Base-by-base conservation (phyloP, 495 filamentous ascomycete species). In the Articulospora tetracladia region DNA sequence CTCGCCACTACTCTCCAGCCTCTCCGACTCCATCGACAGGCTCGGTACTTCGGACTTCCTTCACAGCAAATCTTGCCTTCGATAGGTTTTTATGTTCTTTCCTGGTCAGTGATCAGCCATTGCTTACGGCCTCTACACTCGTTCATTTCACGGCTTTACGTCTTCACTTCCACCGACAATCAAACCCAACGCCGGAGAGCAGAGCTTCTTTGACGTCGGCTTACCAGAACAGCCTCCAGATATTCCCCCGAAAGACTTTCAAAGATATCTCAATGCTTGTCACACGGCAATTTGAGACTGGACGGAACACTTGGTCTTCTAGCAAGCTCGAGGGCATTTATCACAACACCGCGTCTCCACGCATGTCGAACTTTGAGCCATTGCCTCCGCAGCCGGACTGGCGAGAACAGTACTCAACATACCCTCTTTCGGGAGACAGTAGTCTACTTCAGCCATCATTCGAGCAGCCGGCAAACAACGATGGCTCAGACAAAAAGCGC, bases 291-390 rank as follows among this genome's bases (percentile, higher is more conserved):
- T 73, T 72, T 72, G 77, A 79, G 66, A 76, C 79, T 70, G 79
- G 80, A 75, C 79, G 78, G 72, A 79, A 71, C 71, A 76, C 76
- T 74, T 83, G 80, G 80, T 80, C 79, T 69, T 73, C 73, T 65
- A 79, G 74, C 75, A 83, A 82, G 74, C 77, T 79, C 65, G 77
- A 79, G 70, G 76, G 74, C 66, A 65, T 75, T 62, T 80, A 79
- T 69, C 72, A 76, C 58, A 79, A 78, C 66, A 63, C 77, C 52
- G 70, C 76, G 57, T 73, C 76, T 72, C 71, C 77, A 79, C 81
- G 81, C 74, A 83, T 83, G 81, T 83, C 81, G 78, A 81, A 77
- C 77, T 75, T 79, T 69, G 76, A 74, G 57, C 76, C 73, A 57
- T 66, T 76, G 56, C 68, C 77, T 66, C 78, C 81, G 72, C 79